Evolutionary conservation across 1,284 basidiomycete species (phyloP).

Genomic region (Gastroboletus turbinatus): DNA sequence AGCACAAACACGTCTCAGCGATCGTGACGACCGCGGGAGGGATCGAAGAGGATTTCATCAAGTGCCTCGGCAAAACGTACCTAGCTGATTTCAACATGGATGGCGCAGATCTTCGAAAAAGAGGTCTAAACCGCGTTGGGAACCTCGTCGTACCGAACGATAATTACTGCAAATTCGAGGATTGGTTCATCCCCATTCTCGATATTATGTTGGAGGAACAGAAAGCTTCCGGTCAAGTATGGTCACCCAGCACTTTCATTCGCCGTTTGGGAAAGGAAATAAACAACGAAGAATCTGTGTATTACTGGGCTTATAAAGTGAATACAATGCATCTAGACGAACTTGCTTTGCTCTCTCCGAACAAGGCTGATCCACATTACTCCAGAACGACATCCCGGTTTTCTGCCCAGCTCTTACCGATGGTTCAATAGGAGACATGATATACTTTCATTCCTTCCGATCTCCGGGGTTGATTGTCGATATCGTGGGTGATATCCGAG

Average conservation of each 20-base stretch:
- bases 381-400: slow-evolving; percentile 94
- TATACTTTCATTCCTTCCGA: slow-evolving; percentile 97
- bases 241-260: slow-evolving; percentile 96
- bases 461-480: slow-evolving; percentile 89
- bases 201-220: slow-evolving; percentile 93
- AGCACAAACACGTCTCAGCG: slow-evolving; percentile 87
- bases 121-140: slow-evolving; percentile 97
- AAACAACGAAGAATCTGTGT: slow-evolving; percentile 94
- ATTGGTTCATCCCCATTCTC: slow-evolving; percentile 96
- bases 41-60: slow-evolving; percentile 99
- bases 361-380: slow-evolving; percentile 30
- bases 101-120: slow-evolving; percentile 83
- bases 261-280: slow-evolving; percentile 93
- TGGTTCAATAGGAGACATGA: slow-evolving; percentile 98
- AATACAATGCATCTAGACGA: slow-evolving; percentile 35
- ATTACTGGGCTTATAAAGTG: slow-evolving; percentile 99
- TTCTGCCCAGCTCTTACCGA: slow-evolving; percentile 99
- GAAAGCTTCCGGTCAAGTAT: slow-evolving; percentile 66
- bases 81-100: slow-evolving; percentile 92
- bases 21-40: slow-evolving; percentile 98
- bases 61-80: slow-evolving; percentile 95
- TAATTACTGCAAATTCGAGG: slow-evolving; percentile 99
- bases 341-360: slow-evolving; percentile 10
- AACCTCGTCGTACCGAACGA: slow-evolving; percentile 98
- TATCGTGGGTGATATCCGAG: slow-evolving; percentile 92